Conservation (phyloP, 768 basidiomycete genomes). For the Pleurotus tuoliensis region DNA sequence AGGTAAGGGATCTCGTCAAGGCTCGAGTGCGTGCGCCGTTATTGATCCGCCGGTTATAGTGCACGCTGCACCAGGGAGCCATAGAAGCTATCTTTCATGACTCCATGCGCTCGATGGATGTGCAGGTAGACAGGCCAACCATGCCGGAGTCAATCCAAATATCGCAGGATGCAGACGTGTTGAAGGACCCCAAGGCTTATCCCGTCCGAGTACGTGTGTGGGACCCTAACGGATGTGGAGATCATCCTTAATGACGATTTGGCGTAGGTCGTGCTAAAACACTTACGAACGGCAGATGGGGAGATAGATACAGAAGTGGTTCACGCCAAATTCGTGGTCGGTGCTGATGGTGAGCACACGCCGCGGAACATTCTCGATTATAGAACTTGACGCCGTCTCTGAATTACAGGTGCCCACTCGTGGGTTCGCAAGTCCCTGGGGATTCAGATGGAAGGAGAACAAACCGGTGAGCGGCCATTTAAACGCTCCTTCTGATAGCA, state of each 20-base stretch:
- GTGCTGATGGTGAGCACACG: slow-evolving; percentile 56
- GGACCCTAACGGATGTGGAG: not conserved
- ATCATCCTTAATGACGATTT: not conserved
- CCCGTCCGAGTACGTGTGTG: slow-evolving; percentile 32
- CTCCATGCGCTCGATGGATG: slow-evolving; percentile 42
- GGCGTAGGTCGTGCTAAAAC: slow-evolving; percentile 41
- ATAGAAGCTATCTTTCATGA: slow-evolving; percentile 59
- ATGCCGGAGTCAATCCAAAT: slow-evolving; percentile 46
- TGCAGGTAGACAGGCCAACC: slow-evolving; percentile 49
- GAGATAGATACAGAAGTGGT: slow-evolving; percentile 49
- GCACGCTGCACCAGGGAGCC: slow-evolving; percentile 58
- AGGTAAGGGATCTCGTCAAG: slow-evolving; percentile 33
- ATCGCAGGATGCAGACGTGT: slow-evolving; percentile 32
- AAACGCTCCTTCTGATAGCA: not conserved
- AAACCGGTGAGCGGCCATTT: slow-evolving; percentile 26
- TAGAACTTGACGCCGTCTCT: not conserved
- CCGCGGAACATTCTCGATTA: not conserved
- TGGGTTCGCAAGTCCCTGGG: slow-evolving; percentile 71
- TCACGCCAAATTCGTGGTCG: slow-evolving; percentile 70
- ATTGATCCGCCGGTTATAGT: not conserved
- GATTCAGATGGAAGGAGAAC: slow-evolving; percentile 76
- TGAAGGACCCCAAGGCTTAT: slow-evolving; percentile 36
- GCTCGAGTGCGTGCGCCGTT: not conserved
- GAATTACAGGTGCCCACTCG: slow-evolving; percentile 65
- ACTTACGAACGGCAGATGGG: slow-evolving; percentile 29